Conservation (phyloP, 306 rosid species). For the Nissolia schottii region DNA sequence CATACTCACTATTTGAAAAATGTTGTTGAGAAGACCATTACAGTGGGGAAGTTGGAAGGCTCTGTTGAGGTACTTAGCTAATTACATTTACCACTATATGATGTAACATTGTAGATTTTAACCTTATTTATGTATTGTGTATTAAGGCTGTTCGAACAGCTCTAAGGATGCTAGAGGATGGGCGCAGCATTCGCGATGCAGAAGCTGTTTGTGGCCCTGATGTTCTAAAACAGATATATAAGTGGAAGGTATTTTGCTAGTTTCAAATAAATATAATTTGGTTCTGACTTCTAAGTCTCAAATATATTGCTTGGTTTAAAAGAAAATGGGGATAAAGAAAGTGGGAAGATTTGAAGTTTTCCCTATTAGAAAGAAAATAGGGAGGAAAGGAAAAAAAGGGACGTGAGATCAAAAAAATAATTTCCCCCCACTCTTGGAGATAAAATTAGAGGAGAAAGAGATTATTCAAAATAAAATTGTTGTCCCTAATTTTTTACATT, state of each 20-base stretch:
- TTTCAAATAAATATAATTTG: background rate
- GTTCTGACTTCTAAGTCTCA: no score
- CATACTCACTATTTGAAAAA: slow-evolving; percentile 38
- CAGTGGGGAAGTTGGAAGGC: slow-evolving; percentile 79
- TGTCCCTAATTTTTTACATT: no score
- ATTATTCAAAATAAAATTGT: no score
- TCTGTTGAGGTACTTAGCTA: slow-evolving; percentile 55
- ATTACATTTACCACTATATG: background rate
- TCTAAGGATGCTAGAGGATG: slow-evolving; percentile 54
- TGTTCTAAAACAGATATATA: slow-evolving; percentile 56
- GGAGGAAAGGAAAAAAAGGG: no score
- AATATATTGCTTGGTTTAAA: no score
- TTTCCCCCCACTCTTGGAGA: no score
- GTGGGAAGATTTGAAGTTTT: no score
- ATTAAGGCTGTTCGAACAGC: slow-evolving; percentile 86
- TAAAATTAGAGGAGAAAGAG: no score
- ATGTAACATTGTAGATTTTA: background rate
- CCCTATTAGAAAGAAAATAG: no score
- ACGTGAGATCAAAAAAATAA: no score
- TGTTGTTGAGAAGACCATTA: slow-evolving; percentile 66
- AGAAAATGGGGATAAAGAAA: no score
- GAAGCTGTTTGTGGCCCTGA: slow-evolving; percentile 77
- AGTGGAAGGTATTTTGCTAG: slow-evolving; percentile 70
- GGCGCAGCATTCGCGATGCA: slow-evolving; percentile 60
- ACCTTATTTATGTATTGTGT: background rate